Base-by-base conservation (phyloP, 1,284 basidiomycete species). In the Heterobasidion irregulare region DNA sequence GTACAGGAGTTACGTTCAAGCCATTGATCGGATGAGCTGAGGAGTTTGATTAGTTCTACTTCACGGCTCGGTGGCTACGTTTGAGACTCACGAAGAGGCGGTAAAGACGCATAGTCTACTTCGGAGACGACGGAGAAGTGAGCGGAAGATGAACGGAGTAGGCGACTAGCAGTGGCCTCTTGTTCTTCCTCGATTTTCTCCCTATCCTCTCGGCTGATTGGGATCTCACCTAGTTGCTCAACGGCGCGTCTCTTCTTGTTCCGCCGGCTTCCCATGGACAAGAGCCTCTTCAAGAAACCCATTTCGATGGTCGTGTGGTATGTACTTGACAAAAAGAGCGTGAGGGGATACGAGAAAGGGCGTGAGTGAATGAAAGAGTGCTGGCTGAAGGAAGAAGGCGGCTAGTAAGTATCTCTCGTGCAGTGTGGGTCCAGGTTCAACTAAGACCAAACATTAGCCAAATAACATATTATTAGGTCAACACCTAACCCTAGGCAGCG, bases 101-200 rank as follows among this genome's bases (percentile, higher is more conserved):
- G 82, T 9, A 88, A 66, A 45, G 75, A 72, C 26, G 72, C 64
- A 62, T 82, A 79, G 65, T 83, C 79, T 8, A 77, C 66, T 61
- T 83, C 80, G 8, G 76, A 68, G 46, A 79, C 76, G 19, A 78
- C 76, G 6, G 76, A 72, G 67, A 76, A 84, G 53, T 83, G 79
- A 46, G 82, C 76, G 8, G 88, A 89, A 8, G 85, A 83, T 0
- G 86, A 88, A 47, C 88, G 79, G 33, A 90, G 67, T 8, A 90
- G 72, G 16, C 82, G 79, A 57, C 77, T 81, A 12, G 64, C 69
- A 41, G 78, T 78, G 34, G 76, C 79, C 62, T 85, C 84, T 56
- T 80, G 77, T 53, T 82, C 77, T 47, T 79, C 74, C 46, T 77
- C 59, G 33, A 56, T 57, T 47, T 62, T 67, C 59, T 50, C 64